Evolutionary conservation across 331 rosid species (phyloP).

Genomic region (Quercus phellos): DNA sequence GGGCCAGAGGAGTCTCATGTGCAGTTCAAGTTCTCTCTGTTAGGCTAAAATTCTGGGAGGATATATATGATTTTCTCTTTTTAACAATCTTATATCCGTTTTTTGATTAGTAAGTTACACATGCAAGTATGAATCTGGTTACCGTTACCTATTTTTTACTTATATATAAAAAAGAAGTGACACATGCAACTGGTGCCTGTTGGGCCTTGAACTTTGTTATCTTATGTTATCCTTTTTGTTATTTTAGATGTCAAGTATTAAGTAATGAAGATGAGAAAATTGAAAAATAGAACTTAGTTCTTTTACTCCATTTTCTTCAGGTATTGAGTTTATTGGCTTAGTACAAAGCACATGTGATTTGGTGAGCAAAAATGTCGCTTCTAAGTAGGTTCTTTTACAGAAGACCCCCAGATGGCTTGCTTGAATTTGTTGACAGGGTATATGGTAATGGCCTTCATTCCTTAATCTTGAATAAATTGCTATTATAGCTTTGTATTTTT

Average conservation of each 20-base stretch:
- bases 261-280: not conserved
- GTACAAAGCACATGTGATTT: constrained; percentile 19
- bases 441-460: constrained; percentile 49
- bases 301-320: constrained; percentile 26
- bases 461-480: not conserved
- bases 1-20: no score
- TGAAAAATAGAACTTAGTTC: constrained; percentile 10
- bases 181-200: no score
- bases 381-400: constrained; percentile 89
- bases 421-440: constrained; percentile 80
- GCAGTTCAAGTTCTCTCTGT: no score
- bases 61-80: no score
- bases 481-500: not conserved
- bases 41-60: no score
- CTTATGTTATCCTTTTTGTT: not conserved
- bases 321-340: constrained; percentile 17
- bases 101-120: no score
- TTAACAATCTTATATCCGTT: no score
- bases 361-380: constrained; percentile 47
- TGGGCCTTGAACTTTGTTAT: not conserved
- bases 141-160: no score
- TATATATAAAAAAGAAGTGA: no score
- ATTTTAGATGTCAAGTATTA: not conserved
- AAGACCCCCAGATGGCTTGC: constrained; percentile 92
- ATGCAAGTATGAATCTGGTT: no score